Evolutionary conservation across 805 yeast genomes (phyloP).

Genomic region (Metschnikowia lachancei): DNA sequence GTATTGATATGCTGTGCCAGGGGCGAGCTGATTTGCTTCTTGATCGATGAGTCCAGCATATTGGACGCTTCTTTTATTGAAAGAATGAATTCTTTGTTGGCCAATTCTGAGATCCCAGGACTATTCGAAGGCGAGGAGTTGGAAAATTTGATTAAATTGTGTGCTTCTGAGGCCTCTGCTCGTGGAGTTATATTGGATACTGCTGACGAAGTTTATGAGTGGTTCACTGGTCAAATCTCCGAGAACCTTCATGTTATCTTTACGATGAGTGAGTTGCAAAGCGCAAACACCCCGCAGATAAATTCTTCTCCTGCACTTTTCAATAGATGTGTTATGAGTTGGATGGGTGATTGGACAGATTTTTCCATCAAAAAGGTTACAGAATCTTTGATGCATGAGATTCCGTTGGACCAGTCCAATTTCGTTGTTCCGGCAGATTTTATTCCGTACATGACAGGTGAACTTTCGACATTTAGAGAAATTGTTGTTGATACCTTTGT

Average conservation of each 20-base stretch:
- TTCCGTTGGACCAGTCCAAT: slow-evolving; percentile 54
- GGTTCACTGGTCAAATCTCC: slow-evolving; percentile 72
- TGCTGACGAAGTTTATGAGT: slow-evolving; percentile 63
- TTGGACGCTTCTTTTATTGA: slow-evolving; percentile 78
- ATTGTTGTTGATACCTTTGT: slow-evolving; percentile 48
- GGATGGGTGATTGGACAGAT: slow-evolving; percentile 84
- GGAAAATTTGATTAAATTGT: slow-evolving; percentile 47
- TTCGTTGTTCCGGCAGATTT: slow-evolving; percentile 34
- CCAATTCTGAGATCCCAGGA: slow-evolving; percentile 91
- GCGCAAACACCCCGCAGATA: slow-evolving; percentile 40
- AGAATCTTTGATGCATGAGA: slow-evolving; percentile 31
- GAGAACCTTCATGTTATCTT: slow-evolving; percentile 79
- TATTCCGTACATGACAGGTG: slow-evolving; percentile 12
- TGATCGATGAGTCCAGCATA: slow-evolving; percentile 79
- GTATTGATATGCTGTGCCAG: slow-evolving; percentile 45
- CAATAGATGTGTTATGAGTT: slow-evolving; percentile 82
- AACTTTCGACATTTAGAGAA: slow-evolving; percentile 35
- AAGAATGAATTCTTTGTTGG: slow-evolving; percentile 88
- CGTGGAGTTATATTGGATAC: slow-evolving; percentile 65
- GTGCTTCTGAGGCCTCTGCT: slow-evolving; percentile 54
- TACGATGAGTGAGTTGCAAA: slow-evolving; percentile 53
- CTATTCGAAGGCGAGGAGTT: slow-evolving; percentile 75
- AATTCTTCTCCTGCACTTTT: slow-evolving; percentile 83
- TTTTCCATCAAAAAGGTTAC: slow-evolving; percentile 52
- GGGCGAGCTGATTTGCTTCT: slow-evolving; percentile 64